phyloP scores from a whole-genome alignment of 768 basidiomycete species.

The Tylopilus vinaceipallidus region DNA sequence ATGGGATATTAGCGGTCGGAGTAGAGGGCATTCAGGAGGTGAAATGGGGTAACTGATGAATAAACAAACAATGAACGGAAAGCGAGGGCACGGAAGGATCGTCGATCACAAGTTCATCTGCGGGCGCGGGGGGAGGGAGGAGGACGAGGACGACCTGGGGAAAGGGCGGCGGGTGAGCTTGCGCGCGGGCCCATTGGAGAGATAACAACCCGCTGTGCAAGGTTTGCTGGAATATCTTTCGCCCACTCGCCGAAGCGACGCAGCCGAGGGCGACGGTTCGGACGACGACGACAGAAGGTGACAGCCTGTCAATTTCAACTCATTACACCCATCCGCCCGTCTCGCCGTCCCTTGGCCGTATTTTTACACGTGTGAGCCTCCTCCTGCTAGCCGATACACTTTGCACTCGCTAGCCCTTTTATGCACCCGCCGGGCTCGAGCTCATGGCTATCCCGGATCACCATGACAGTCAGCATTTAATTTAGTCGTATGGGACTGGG shows the following conservation, averaged over 20 bases:
- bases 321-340: conserved; percentile 12
- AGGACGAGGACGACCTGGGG: conserved; percentile 4
- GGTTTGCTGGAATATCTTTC: neutral
- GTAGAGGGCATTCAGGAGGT: conserved; percentile 24
- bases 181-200: neutral
- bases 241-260: neutral
- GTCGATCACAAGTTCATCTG: conserved; percentile 19
- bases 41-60: conserved; percentile 13
- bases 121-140: conserved; percentile 3
- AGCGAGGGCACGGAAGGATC: conserved; percentile 2
- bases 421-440: too few relatives aligned
- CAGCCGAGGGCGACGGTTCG: neutral
- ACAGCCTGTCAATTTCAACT: conserved; percentile 15
- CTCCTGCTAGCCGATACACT: neutral
- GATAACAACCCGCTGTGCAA: conserved; percentile 1
- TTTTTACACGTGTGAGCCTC: conserved; percentile 3
- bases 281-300: conserved; percentile 2
- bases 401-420: too few relatives aligned
- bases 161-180: conserved; percentile 1
- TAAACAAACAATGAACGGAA: conserved; percentile 29
- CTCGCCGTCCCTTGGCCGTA: neutral
- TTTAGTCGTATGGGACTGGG: neutral
- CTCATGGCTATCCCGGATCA: neutral
- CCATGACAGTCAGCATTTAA: neutral
- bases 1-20: conserved; percentile 24